Evolutionary conservation across 768 basidiomycete species (phyloP), one percentile per base, ranked within the genome.

Genomic region (Lactarius sanguifluus): DNA sequence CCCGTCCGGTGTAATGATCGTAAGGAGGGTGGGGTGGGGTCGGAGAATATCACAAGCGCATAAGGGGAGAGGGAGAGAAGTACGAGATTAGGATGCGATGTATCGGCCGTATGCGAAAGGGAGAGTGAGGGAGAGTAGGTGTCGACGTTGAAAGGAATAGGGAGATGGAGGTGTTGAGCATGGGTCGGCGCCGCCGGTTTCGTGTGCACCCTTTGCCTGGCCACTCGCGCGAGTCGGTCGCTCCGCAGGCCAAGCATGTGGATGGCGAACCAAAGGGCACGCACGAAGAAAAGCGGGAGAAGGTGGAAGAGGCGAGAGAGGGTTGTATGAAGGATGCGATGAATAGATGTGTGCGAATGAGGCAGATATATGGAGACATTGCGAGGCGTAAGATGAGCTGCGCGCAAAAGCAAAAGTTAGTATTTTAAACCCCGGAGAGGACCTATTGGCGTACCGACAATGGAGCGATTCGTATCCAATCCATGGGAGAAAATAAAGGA

Each of bases 381-480:
- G 66, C 66, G 56, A 36, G 66, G 58, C 66, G 66, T 67, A 64
- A 67, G 62, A 59, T 64, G 66, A 63, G 58, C 62, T 64, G 20
- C 25, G 32, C 15, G 54, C 32, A 32, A 32, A 20, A 28, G 18
- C 4, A 18, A 43, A 32, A 5, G 15, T 67, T 57, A 67, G 58
- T 38, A 38, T 0, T 2, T 23, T 18, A 12, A 0, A 10, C 20
- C 18, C 28, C 1, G 10, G 9, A 20, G 20, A 34, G 30, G 13
- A 20, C n/a, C 15, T 18, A 32, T 55, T 5, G 10, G 23, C 66
- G 43, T 7, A 67, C 66, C 58, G 62, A 67, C 58, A 56, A 64
- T 64, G 62, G 52, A 43, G 41, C 50, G 41, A 60, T 67, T 64
- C 66, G 62, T 67, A 64, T 67, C 66, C 62, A 64, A 67, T 67